Evolutionary conservation across 371 early-diverging fungal species (phyloP), one percentile per base, ranked within the genome.

Genomic region (Actinomucor elegans): DNA sequence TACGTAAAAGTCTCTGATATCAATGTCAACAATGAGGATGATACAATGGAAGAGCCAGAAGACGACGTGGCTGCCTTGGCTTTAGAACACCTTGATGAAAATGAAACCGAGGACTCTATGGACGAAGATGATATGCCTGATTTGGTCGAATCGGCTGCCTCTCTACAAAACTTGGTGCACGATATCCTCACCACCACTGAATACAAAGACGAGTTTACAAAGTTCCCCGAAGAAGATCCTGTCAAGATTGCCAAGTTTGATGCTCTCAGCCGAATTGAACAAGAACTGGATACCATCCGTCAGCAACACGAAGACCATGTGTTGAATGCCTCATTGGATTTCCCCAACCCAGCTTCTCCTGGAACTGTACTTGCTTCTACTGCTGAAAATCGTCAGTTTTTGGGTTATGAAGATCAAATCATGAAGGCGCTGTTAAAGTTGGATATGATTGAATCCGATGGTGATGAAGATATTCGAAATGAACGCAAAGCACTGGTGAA

Each of bases 361-460:
- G 48, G 48, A 34, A 43, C 5, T 14, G 9, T 64, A 12, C n/a
- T n/a, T n/a, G 67, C 62, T 0, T 54, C 55, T 6, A 62, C 65
- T 10, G 41, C 54, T 20, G 41, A 53, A 36, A 71, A 71, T 18
- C 58, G 63, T 7, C 52, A 61, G 29, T 67, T 67, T 23, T 24
- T 46, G 67, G 52, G 61, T 4, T 61, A 56, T 46, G 71, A 71
- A 56, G 71, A 71, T 20, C 57, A 56, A 8, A 61, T 71, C 14
- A 62, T 67, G 55, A 65, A 58, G 18, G 11, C 67, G 2, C 44
- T 77, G 43, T 38, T 77, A 8, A 58, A 69, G 38, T 40, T 77
- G 5, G 77, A 77, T 44, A 64, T 63, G 11, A 61, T 77, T 35
- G 48, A 64, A 15, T 71, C 73, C 8, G 64, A 71, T 29, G 77